phyloP scores from a whole-genome alignment of 164 flowering plant species.

The Magnolia changhungtana region DNA sequence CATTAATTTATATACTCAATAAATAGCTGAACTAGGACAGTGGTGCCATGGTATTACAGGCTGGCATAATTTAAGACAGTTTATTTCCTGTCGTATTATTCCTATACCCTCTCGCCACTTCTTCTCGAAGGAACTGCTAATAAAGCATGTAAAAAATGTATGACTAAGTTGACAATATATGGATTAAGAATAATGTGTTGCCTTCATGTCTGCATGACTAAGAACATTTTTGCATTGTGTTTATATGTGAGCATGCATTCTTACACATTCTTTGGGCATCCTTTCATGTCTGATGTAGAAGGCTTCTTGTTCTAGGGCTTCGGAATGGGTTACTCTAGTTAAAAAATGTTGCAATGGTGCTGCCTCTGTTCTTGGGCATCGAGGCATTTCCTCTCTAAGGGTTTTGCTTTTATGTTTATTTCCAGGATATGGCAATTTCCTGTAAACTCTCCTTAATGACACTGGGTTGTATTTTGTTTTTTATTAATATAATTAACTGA shows the following conservation, averaged over 20 bases:
- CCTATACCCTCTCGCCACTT: background rate
- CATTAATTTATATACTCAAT: too few relatives aligned
- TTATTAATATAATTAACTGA: too few relatives aligned
- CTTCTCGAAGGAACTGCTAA: background rate
- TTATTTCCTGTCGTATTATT: background rate
- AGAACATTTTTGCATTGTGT: background rate
- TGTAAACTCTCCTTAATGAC: background rate
- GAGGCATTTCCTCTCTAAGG: background rate
- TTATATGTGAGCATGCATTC: background rate
- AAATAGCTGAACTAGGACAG: background rate
- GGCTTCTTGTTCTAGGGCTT: background rate
- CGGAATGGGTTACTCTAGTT: background rate
- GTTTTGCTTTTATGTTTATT: background rate
- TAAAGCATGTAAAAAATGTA: background rate
- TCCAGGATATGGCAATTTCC: background rate
- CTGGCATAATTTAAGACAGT: background rate
- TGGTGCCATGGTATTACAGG: background rate
- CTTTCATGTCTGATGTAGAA: background rate
- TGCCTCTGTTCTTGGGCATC: background rate
- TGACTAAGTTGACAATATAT: background rate
- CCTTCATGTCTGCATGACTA: background rate
- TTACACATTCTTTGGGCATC: background rate
- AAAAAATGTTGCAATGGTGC: background rate
- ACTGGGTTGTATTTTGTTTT: too few relatives aligned
- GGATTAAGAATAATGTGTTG: background rate